phyloP scores from a whole-genome alignment of 768 basidiomycete species.

The Podaxis carcinomalis region DNA sequence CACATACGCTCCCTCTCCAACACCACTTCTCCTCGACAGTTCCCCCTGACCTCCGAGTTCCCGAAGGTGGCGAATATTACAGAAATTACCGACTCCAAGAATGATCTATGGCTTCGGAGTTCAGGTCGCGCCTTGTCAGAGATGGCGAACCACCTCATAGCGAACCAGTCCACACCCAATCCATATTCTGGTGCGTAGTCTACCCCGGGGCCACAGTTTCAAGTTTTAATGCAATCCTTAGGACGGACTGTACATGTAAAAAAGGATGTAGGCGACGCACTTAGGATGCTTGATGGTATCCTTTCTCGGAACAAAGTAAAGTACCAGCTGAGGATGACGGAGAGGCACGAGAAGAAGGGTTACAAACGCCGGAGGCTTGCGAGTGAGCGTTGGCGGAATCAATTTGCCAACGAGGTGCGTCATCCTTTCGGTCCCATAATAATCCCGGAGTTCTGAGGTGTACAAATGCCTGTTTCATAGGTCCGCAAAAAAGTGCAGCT shows the following conservation, averaged over 20 bases:
- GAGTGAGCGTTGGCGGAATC: conserved; percentile 76
- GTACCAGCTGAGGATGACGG: conserved; percentile 39
- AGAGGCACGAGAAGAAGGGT: conserved; percentile 82
- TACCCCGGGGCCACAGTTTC: conserved; percentile 3
- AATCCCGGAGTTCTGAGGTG: conserved; percentile 9
- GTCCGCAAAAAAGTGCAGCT: conserved; percentile 81
- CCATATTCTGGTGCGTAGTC: conserved; percentile 50
- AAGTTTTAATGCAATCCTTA: conserved; percentile 22
- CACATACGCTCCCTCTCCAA: neutral
- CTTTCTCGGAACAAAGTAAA: conserved; percentile 54
- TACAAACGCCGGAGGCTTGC: conserved; percentile 68
- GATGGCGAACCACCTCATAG: conserved; percentile 27
- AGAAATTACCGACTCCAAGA: conserved; percentile 19
- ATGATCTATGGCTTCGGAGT: conserved; percentile 36
- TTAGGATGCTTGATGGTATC: conserved; percentile 44
- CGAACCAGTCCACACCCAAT: conserved; percentile 17
- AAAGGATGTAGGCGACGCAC: conserved; percentile 43
- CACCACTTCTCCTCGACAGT: neutral
- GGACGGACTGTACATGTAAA: conserved; percentile 58
- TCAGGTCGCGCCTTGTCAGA: conserved; percentile 23
- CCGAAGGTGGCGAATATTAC: neutral
- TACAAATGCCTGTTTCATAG: conserved; percentile 30
- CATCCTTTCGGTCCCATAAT: neutral
- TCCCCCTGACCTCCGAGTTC: neutral
- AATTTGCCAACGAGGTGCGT: conserved; percentile 75